Conservation (phyloP, 73 alveolate genomes). For the Paramecium biaurelia region DNA sequence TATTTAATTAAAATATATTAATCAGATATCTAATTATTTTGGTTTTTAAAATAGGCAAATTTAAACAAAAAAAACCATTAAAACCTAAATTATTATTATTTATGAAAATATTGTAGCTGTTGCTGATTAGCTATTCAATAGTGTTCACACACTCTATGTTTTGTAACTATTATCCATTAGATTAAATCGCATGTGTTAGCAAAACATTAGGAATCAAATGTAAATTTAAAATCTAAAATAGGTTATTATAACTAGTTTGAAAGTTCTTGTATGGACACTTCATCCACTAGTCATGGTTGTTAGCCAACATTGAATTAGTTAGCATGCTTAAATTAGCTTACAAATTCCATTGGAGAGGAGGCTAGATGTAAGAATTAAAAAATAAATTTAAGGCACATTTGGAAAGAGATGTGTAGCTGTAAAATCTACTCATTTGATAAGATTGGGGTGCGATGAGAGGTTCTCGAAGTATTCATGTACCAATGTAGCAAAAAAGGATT, state of each 20-base stretch:
- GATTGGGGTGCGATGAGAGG: not conserved
- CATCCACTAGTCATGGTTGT: not conserved
- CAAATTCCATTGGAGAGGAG: not conserved
- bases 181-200: not conserved
- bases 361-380: not conserved
- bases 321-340: conserved; percentile 5
- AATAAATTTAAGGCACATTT: not conserved
- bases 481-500: not conserved
- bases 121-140: not conserved
- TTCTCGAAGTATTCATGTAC: conserved; percentile 5
- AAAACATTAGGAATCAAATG: not conserved
- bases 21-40: not conserved
- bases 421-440: not conserved
- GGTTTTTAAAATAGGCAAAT: not conserved
- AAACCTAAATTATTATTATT: not conserved
- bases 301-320: not conserved
- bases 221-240: not conserved
- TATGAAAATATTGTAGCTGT: not conserved
- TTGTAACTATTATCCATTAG: conserved; percentile 15
- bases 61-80: not conserved
- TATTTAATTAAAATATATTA: not conserved
- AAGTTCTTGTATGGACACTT: not conserved
- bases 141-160: not conserved
- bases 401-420: not conserved
- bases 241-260: not conserved